Evolutionary conservation across 1,139 yeast species (phyloP), one percentile per base, ranked within the genome.

Genomic region (Ashbya aceris): DNA sequence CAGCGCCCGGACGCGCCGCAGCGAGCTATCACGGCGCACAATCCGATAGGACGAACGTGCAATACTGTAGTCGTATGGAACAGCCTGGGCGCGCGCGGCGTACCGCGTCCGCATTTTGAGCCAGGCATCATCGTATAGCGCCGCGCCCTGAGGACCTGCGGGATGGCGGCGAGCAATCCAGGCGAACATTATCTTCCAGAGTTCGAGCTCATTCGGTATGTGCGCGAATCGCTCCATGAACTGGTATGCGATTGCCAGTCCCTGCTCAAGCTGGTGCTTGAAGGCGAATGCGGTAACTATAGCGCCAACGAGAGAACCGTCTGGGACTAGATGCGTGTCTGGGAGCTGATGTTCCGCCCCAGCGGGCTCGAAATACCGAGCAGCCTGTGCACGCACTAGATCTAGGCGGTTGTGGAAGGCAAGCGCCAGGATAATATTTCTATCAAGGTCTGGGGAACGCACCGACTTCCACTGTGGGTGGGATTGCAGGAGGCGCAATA

Each of bases 111-210:
- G 23, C 23, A 17, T 17, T 17, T 17, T 17, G 23, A 3, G 3
- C 23, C 23, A 17, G 3, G 23, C 23, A 4, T 17, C 23, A 6
- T 17, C 23, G 23, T 17, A 17, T 17, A 17, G 23, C 23, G 23
- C 23, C 23, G 23, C 23, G 23, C 23, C 23, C 23, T 17, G 23
- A 17, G 23, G 6, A 17, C 23, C 23, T 17, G 23, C 6, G 23
- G 23, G 23, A 17, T 17, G 23, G 23, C 23, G 23, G 23, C 23
- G 23, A 6, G 23, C 23, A 30, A 52, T 48, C 47, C 54, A 49
- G 30, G 50, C 49, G 9, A 56, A 36, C 7, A 58, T 27, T 17
- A 50, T 46, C 36, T 53, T 47, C 64, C 64, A 59, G 34, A 56
- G 56, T 5, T 38, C 11, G 8, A 20, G 23, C 23, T 17, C 23